A percentile compares a stretch with the other conserved stretches of the same genome.
These are phyloP conservation scores for Sporothrix pseudoabietina DNA, from an alignment of 2,329 filamentous ascomycete genomes.

Conservation along the genomic window DNA sequence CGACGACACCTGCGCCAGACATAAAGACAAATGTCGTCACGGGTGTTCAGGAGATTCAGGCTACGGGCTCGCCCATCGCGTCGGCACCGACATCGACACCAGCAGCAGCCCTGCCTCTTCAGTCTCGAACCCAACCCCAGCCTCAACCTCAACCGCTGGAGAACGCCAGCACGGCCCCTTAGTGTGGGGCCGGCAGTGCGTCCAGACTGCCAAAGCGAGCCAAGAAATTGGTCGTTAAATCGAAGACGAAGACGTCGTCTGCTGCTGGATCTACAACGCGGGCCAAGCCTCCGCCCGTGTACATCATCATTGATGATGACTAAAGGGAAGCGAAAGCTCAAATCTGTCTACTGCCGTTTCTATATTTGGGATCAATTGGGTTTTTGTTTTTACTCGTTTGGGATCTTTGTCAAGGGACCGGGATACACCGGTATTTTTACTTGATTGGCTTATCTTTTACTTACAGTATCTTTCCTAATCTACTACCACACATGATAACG, in stretches of 20 bases:
- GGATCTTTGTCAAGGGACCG: not conserved
- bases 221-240: not conserved
- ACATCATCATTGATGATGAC: not conserved
- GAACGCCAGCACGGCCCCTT: not conserved
- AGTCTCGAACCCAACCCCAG: no score
- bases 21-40: conserved; percentile 6
- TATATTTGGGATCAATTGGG: not conserved
- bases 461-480: not conserved
- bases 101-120: not conserved
- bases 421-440: not conserved
- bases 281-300: not conserved
- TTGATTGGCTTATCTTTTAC: not conserved
- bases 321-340: not conserved
- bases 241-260: not conserved
- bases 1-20: not conserved
- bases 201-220: not conserved
- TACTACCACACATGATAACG: not conserved
- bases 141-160: not conserved
- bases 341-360: not conserved
- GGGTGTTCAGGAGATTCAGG: not conserved
- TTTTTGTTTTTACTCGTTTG: not conserved
- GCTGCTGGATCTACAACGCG: not conserved
- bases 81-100: not conserved
- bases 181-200: not conserved
- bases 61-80: not conserved